A percentile compares a stretch with the other conserved stretches of the same genome.
Conservation (phyloP, 352 stramenopile genomes). For the Globisporangium perplexum region DNA sequence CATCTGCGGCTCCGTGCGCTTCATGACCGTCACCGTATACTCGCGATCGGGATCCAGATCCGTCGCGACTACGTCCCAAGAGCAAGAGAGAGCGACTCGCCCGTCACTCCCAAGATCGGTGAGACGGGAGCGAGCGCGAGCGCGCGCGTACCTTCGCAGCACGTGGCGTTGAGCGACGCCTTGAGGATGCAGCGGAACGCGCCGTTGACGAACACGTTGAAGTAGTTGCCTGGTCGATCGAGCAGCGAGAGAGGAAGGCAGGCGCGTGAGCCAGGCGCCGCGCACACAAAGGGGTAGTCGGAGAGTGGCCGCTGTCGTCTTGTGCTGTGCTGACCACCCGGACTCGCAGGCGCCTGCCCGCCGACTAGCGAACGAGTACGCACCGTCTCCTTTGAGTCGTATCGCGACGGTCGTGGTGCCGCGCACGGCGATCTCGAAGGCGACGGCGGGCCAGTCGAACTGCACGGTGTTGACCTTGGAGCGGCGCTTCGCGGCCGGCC, state of each 20-base stretch:
- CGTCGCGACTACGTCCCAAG: slow-evolving; percentile 35
- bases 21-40: slow-evolving; percentile 68
- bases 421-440: slow-evolving; percentile 57
- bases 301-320: slow-evolving; percentile 8
- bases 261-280: not conserved
- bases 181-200: slow-evolving; percentile 71
- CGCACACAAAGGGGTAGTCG: not conserved
- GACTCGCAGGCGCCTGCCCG: slow-evolving; percentile 4
- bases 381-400: slow-evolving; percentile 80
- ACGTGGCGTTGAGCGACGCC: slow-evolving; percentile 67
- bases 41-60: slow-evolving; percentile 42
- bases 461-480: slow-evolving; percentile 86
- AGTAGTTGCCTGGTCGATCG: slow-evolving; percentile 67
- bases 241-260: not conserved
- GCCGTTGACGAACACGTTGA: slow-evolving; percentile 83
- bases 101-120: not conserved
- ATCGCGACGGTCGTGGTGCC: slow-evolving; percentile 62
- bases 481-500: slow-evolving; percentile 41
- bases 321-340: slow-evolving; percentile 12
- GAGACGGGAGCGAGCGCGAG: too few species aligned
- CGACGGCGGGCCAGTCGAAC: slow-evolving; percentile 78
- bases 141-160: slow-evolving; percentile 54
- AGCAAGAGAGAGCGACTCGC: not conserved
- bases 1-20: slow-evolving; percentile 84
- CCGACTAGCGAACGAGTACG: slow-evolving; percentile 5